phyloP scores from a whole-genome alignment of 2,329 filamentous ascomycete species.

The Monosporascus ibericus region DNA sequence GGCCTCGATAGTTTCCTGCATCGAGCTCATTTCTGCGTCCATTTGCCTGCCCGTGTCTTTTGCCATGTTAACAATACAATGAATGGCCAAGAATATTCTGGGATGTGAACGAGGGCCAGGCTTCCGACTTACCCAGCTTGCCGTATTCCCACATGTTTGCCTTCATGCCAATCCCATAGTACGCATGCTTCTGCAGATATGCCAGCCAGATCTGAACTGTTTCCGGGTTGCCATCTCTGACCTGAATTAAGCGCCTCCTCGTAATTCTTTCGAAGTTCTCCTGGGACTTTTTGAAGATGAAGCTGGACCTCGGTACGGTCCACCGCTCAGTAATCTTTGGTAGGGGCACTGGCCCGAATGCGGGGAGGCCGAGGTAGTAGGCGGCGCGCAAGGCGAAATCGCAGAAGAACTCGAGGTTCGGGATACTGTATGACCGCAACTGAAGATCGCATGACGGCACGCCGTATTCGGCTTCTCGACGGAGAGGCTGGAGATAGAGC shows the following conservation, averaged over 20 bases:
- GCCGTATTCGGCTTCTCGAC: conserved; percentile 65
- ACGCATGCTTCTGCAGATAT: conserved; percentile 85
- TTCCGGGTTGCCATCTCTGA: conserved; percentile 85
- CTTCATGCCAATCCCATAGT: conserved; percentile 98
- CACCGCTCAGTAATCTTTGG: conserved; percentile 85
- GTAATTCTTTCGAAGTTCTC: conserved; percentile 97
- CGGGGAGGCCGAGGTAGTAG: conserved; percentile 85
- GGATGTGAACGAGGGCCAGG: too few relatives aligned
- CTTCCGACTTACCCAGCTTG: conserved; percentile 51
- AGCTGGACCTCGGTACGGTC: conserved; percentile 84
- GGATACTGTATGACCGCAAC: conserved; percentile 81
- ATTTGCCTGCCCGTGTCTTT: conserved; percentile 46
- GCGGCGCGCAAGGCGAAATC: conserved; percentile 93
- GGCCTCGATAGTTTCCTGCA: conserved; percentile 37
- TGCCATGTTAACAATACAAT: conserved; percentile 3
- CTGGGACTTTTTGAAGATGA: conserved; percentile 95
- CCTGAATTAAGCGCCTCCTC: conserved; percentile 77
- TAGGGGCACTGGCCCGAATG: conserved; percentile 77
- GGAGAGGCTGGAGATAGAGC: conserved; percentile 78
- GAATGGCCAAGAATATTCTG: not conserved
- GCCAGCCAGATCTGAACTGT: conserved; percentile 88
- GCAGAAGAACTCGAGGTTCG: conserved; percentile 87
- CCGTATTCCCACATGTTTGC: conserved; percentile 92
- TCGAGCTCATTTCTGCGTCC: conserved; percentile 27
- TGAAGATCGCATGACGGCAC: conserved; percentile 87